phyloP scores from a whole-genome alignment of 148 eudicot genomes.

The Nepenthes gracilis region DNA sequence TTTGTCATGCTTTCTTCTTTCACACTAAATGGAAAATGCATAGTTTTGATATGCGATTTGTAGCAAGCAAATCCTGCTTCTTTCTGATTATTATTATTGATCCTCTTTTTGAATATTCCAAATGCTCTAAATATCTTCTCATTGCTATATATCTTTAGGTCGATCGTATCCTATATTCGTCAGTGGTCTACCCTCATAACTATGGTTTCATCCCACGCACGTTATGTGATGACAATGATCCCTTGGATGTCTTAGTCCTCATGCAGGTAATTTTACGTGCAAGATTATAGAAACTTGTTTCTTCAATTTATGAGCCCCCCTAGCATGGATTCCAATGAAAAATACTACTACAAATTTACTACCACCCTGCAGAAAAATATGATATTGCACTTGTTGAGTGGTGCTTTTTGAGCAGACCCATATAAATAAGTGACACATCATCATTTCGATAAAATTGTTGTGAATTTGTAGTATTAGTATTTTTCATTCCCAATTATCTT shows the following conservation, averaged over 20 bases:
- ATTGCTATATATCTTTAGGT: conserved; percentile 28
- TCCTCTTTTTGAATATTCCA: not conserved
- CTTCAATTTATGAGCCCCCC: not conserved
- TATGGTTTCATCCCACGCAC: conserved; percentile 88
- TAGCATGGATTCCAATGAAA: not conserved
- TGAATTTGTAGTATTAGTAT: too few species aligned
- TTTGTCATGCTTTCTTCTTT: too few species aligned
- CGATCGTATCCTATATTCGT: conserved; percentile 76
- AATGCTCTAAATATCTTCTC: not conserved
- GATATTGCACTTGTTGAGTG: not conserved
- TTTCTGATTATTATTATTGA: not conserved
- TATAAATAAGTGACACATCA: too few species aligned
- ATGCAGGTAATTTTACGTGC: conserved; percentile 48
- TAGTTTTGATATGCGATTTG: not conserved
- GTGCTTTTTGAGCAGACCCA: too few species aligned
- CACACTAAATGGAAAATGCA: too few species aligned
- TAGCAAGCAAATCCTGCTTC: not conserved
- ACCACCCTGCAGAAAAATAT: not conserved
- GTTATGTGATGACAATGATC: conserved; percentile 81
- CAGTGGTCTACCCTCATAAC: conserved; percentile 86
- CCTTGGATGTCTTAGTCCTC: conserved; percentile 70
- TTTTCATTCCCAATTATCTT: not conserved
- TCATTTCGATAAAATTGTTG: too few species aligned
- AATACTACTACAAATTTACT: too few species aligned
- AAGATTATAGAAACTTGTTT: not conserved